These are phyloP conservation scores for Termitomyces sp. DNA, from an alignment of 768 basidiomycete species.

Conservation along the genomic window DNA sequence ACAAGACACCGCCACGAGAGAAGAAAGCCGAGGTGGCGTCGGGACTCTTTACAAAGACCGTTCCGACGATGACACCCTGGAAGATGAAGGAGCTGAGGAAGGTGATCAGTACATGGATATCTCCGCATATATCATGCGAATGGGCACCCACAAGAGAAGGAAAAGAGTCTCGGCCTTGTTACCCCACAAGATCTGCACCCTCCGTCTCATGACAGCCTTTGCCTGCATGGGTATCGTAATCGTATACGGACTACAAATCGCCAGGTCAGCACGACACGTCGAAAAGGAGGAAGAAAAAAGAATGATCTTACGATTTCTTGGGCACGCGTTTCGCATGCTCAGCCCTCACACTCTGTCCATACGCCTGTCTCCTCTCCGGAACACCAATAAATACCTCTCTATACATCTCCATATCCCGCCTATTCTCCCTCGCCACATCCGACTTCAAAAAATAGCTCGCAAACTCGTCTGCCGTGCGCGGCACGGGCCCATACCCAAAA, in stretches of 20 bases:
- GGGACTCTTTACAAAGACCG: conserved; percentile 57
- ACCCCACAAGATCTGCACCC: conserved; percentile 36
- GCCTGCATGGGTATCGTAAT: conserved; percentile 34
- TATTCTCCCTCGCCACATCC: conserved; percentile 29
- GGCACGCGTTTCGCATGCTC: conserved; percentile 51
- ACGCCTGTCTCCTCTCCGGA: conserved; percentile 35
- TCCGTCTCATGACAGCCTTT: conserved; percentile 33
- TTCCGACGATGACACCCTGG: conserved; percentile 52
- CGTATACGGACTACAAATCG: conserved; percentile 28
- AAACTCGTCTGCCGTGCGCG: conserved; percentile 47
- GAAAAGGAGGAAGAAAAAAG: neutral
- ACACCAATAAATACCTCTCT: conserved; percentile 39
- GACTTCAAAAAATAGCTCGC: conserved; percentile 32
- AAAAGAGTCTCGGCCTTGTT: conserved; percentile 25
- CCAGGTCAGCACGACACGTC: too few species aligned
- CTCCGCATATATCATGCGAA: neutral
- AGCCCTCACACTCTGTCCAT: conserved; percentile 39
- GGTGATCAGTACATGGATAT: neutral
- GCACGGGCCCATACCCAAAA: conserved; percentile 20
- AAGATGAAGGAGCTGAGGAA: conserved; percentile 46
- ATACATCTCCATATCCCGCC: conserved; percentile 47
- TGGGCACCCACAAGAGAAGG: conserved; percentile 24
- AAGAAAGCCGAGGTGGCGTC: conserved; percentile 60
- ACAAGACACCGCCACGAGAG: conserved; percentile 75
- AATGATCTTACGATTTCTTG: conserved; percentile 21